A percentile compares a stretch with the other conserved stretches of the same genome.
Conservation (phyloP, 2,329 filamentous ascomycete species). For the Fulvia fulva region DNA sequence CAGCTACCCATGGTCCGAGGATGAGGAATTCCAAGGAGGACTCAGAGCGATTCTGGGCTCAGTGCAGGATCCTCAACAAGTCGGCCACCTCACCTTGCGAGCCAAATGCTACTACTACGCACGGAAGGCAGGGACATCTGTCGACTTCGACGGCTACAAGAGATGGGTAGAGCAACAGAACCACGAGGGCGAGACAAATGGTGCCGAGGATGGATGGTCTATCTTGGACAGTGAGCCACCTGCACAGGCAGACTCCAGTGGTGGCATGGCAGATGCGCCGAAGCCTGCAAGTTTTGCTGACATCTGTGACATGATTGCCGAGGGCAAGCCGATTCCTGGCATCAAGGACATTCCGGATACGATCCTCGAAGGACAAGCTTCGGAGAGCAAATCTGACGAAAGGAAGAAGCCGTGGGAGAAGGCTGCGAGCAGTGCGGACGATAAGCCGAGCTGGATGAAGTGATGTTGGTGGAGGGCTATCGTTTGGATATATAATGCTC, state of each 20-base stretch:
- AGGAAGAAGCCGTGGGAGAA: slow-evolving; percentile 79
- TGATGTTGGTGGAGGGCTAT: slow-evolving; percentile 7
- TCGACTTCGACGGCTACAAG: slow-evolving; percentile 67
- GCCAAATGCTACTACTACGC: slow-evolving; percentile 68
- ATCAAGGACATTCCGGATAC: slow-evolving; percentile 84
- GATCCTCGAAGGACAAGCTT: slow-evolving; percentile 66
- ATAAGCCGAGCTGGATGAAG: slow-evolving; percentile 27
- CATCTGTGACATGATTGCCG: slow-evolving; percentile 79
- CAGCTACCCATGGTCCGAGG: slow-evolving; percentile 63
- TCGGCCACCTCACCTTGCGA: slow-evolving; percentile 57
- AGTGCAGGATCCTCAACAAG: slow-evolving; percentile 51
- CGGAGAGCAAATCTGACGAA: slow-evolving; percentile 48
- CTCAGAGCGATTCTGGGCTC: slow-evolving; percentile 61
- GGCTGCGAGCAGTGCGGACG: slow-evolving; percentile 31
- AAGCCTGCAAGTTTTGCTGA: slow-evolving; percentile 82
- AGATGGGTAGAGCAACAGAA: slow-evolving; percentile 51
- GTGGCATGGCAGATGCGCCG: slow-evolving; percentile 50
- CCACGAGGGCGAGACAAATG: slow-evolving; percentile 9
- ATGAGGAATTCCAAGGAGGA: slow-evolving; percentile 65
- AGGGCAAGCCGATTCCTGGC: slow-evolving; percentile 77
- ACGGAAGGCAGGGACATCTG: slow-evolving; percentile 39
- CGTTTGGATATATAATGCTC: background rate
- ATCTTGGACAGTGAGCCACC: background rate
- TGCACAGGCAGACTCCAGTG: slow-evolving; percentile 8
- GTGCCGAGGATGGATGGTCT: slow-evolving; percentile 1